Evolutionary conservation across 2,329 filamentous ascomycete species (phyloP).

Genomic region (Paracorniculantispora psalliotae): DNA sequence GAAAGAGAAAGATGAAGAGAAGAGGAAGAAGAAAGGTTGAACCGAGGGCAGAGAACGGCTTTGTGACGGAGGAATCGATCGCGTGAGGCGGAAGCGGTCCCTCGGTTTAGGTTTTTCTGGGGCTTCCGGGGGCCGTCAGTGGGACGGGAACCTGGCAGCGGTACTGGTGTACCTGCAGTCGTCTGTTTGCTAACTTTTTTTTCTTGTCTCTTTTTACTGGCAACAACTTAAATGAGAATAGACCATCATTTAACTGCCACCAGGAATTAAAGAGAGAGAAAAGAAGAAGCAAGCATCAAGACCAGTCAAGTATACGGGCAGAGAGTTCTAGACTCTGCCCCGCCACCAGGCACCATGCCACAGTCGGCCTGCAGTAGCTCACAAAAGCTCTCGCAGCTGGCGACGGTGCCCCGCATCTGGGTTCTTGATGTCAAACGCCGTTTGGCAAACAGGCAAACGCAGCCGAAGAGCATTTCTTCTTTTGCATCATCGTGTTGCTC

Average conservation of each 20-base stretch:
- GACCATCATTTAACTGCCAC: too few species aligned
- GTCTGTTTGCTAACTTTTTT: neutral
- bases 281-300: neutral
- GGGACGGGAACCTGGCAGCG: neutral
- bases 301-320: neutral
- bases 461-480: neutral
- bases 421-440: neutral
- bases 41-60: slow-evolving; percentile 10
- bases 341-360: slow-evolving; percentile 3
- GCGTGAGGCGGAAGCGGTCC: slow-evolving; percentile 13
- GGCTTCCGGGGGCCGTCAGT: slow-evolving; percentile 5
- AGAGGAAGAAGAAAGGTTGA: slow-evolving; percentile 2
- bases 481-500: neutral
- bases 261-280: too few species aligned
- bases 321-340: neutral
- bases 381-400: neutral
- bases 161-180: neutral
- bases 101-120: slow-evolving; percentile 15
- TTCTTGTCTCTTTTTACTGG: too few species aligned
- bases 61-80: slow-evolving; percentile 12
- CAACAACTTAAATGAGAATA: neutral
- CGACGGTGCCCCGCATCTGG: neutral
- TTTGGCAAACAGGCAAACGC: neutral
- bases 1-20: slow-evolving; percentile 10
- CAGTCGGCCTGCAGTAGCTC: neutral